Conservation (phyloP, 2,329 filamentous ascomycete species). For the Raffaelea arxii region DNA sequence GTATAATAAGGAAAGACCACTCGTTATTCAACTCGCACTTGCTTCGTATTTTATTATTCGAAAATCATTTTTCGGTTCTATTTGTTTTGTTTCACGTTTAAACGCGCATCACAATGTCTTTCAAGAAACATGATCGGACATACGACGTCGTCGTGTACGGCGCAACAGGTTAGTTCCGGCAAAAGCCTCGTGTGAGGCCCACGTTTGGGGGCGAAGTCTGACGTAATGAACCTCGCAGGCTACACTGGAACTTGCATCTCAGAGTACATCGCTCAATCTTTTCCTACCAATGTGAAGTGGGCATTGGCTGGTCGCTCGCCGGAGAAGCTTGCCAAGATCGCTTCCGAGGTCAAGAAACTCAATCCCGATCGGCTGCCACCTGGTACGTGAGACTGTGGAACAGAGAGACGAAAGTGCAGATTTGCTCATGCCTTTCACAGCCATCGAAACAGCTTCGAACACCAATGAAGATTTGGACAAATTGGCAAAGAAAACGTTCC, state of each 20-base stretch:
- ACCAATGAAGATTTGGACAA: conserved; percentile 33
- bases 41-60: too few species aligned
- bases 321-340: conserved; percentile 61
- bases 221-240: too few species aligned
- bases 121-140: conserved; percentile 34
- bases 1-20: too few species aligned
- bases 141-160: conserved; percentile 51
- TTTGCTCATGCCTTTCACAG: conserved; percentile 18
- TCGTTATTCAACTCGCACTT: too few species aligned
- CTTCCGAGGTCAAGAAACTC: conserved; percentile 53
- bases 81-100: too few species aligned
- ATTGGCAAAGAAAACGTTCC: conserved; percentile 45
- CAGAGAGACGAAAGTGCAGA: background rate
- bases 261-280: conserved; percentile 60
- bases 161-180: conserved; percentile 38
- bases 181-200: conserved; percentile 1
- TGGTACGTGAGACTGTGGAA: conserved; percentile 34
- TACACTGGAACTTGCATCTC: conserved; percentile 75
- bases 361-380: conserved; percentile 63
- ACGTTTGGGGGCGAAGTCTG: too few species aligned
- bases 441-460: conserved; percentile 42
- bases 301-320: conserved; percentile 76
- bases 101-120: conserved; percentile 7
- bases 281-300: conserved; percentile 76
- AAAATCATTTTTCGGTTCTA: too few species aligned